These are phyloP conservation scores for Exophiala aquamarina DNA, from an alignment of 2,329 filamentous ascomycete genomes.

Conservation along the genomic window DNA sequence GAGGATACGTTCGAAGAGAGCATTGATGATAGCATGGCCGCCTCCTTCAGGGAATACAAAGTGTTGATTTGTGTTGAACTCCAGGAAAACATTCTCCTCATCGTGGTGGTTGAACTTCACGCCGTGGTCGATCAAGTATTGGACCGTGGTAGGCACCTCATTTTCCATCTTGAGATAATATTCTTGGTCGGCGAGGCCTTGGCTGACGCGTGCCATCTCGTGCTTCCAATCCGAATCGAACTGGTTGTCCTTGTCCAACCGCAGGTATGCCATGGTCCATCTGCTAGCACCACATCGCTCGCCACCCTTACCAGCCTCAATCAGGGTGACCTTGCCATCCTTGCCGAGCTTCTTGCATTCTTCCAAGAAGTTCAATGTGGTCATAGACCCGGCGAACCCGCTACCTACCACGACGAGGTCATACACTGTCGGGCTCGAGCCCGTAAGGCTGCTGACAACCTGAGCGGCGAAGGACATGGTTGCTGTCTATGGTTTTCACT, in stretches of 20 bases:
- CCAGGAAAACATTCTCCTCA: constrained; percentile 41
- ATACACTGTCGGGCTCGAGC: constrained; percentile 27
- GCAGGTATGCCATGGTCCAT: constrained; percentile 43
- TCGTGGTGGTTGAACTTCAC: constrained; percentile 36
- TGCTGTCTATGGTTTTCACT: not conserved
- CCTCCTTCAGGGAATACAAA: constrained; percentile 43
- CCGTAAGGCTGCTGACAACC: constrained; percentile 22
- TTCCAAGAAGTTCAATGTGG: constrained; percentile 43
- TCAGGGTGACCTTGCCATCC: constrained; percentile 38
- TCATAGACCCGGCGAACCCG: constrained; percentile 42
- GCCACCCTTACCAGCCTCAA: constrained; percentile 40
- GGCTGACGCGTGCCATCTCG: constrained; percentile 22
- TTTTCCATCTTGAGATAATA: constrained; percentile 42
- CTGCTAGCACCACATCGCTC: constrained; percentile 40
- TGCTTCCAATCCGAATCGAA: constrained; percentile 25
- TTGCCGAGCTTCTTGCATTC: constrained; percentile 37
- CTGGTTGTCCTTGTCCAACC: constrained; percentile 38
- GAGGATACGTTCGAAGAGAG: constrained; percentile 38
- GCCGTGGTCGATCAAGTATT: constrained; percentile 39
- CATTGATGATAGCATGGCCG: constrained; percentile 39
- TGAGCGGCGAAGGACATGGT: constrained; percentile 13
- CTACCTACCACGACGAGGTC: constrained; percentile 43
- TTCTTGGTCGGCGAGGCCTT: constrained; percentile 38
- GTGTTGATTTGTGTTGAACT: constrained; percentile 42
- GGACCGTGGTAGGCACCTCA: constrained; percentile 38